Base-by-base conservation (phyloP, 148 eudicot genomes). In the Amaranthus hypochondriacus region DNA sequence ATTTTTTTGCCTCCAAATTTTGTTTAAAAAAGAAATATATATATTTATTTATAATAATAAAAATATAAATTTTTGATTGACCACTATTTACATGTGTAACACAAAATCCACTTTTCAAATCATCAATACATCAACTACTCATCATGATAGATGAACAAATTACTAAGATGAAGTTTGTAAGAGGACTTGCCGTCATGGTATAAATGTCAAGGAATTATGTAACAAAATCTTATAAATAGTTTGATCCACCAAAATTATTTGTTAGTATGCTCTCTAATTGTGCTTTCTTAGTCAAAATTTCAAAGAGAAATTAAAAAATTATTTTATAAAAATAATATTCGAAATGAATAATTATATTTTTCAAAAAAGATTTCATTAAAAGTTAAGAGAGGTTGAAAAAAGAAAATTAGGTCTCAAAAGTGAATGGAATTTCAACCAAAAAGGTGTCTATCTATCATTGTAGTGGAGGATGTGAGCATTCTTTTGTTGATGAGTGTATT, bases 141-240 rank as follows among this genome's bases (percentile, higher is more conserved):
- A 18, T 18, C 0, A 18, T 18, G 18, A 28, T 28, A 28, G 39
- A 28, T 28, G 39, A 0, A 28, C 39, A 28, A 28, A 28, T 28
- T 28, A 28, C 1, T 0, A 4, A 53, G 53, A 15, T 42, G 43
- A 48, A 65, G 48, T 9, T 5, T 5, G 0, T 21, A n/a, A 6
- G 18, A 70, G 52, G 61, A 76, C 51, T 58, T n/a, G 52, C 21
- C 50, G 2, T 13, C 14, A 77, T 54, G 44, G 66, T 18, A 57
- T 72, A 73, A 73, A 73, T 78, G 76, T 73, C 77, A 62, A 73
- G 73, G 77, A 67, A 73, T 78, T 73, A 78, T 18, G 76, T 21
- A 73, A 78, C 77, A 78, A 39, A 73, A 78, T 15, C 72, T 65
- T 48, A 28, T 28, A 58, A 77, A 77, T 72, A 77, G 80, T 77